A percentile compares a stretch with the other conserved stretches of the same genome.
These are phyloP conservation scores for Vaccinium darrowii DNA, from an alignment of 148 eudicot genomes.

Conservation along the genomic window DNA sequence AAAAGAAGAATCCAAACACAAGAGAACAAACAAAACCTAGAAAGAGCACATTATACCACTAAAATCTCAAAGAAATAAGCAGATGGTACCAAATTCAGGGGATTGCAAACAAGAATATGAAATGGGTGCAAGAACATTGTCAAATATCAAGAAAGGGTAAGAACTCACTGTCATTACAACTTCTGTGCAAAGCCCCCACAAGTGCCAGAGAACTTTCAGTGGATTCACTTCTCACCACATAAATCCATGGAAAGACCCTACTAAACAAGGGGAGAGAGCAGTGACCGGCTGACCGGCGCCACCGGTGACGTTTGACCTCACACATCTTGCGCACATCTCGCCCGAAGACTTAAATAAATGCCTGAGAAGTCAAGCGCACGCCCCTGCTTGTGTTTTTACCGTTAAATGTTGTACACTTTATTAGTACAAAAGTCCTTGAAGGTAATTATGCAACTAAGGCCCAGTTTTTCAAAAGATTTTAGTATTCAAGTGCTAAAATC, in stretches of 20 bases:
- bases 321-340: background rate
- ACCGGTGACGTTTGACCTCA: conserved; percentile 1
- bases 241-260: background rate
- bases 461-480: too few species aligned
- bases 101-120: background rate
- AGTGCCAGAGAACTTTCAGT: background rate
- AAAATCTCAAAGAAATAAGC: background rate
- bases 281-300: background rate
- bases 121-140: background rate
- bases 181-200: background rate
- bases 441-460: background rate
- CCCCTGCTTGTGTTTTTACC: too few species aligned
- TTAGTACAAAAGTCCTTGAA: background rate
- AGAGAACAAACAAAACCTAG: background rate
- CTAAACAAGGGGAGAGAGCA: background rate
- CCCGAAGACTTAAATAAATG: background rate
- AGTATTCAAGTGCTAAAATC: too few species aligned
- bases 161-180: conserved; percentile 15
- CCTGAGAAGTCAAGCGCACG: background rate
- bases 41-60: background rate
- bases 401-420: too few species aligned
- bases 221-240: background rate
- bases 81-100: background rate
- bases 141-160: background rate
- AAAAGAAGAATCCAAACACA: too few species aligned